These are phyloP conservation scores for Ajuga reptans DNA, from an alignment of 305 asterid species.

Conservation along the genomic window DNA sequence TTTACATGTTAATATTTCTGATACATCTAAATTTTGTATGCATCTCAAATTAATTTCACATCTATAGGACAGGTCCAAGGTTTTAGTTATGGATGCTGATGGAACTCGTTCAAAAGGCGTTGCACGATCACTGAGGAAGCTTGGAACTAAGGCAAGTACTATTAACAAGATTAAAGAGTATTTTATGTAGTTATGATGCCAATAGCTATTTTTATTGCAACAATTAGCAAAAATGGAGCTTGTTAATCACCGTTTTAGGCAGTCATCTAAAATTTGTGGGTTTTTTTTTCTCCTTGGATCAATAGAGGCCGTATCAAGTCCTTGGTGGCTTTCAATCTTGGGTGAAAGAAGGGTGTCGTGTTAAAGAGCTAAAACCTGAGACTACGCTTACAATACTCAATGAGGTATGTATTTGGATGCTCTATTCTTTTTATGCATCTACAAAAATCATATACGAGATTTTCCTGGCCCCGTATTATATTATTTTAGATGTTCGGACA, in stretches of 20 bases:
- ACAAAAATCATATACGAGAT: not conserved
- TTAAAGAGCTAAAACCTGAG: conserved; percentile 77
- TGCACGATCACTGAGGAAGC: conserved; percentile 74
- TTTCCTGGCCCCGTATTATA: not conserved
- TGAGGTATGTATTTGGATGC: conserved; percentile 42
- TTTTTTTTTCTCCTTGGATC: not conserved
- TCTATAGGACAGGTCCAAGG: conserved; percentile 69
- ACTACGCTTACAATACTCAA: conserved; percentile 68
- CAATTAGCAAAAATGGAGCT: not conserved
- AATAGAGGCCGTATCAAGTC: conserved; percentile 69
- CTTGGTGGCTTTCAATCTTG: conserved; percentile 90
- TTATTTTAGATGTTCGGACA: not conserved
- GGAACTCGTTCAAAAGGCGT: conserved; percentile 74
- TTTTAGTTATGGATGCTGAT: conserved; percentile 81
- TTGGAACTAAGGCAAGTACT: conserved; percentile 70
- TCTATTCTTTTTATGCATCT: not conserved
- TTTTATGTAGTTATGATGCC: not conserved
- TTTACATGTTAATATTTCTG: not conserved
- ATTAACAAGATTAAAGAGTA: not conserved
- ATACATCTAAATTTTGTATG: no score
- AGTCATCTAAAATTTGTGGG: not conserved
- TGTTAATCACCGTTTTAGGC: not conserved
- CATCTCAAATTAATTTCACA: conserved; percentile 25
- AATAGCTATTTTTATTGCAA: not conserved
- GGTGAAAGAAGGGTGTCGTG: conserved; percentile 65